These are phyloP conservation scores for Amoeboradix gromovi DNA, from an alignment of 371 early-diverging fungal species.

Conservation along the genomic window DNA sequence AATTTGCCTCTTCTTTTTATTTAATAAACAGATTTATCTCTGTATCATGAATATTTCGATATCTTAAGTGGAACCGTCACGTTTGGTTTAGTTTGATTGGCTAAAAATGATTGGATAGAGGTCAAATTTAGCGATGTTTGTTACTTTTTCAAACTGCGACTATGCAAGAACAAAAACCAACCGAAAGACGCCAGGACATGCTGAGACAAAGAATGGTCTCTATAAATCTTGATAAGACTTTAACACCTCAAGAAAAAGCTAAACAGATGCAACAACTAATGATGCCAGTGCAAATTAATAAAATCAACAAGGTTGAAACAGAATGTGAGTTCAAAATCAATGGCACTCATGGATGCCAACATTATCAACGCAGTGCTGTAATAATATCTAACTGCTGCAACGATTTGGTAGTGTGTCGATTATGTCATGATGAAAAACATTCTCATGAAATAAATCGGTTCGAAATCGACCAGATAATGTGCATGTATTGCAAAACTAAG, in stretches of 20 bases:
- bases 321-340: background rate
- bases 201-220: background rate
- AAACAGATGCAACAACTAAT: background rate
- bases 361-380: constrained; percentile 62
- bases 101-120: background rate
- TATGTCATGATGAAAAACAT: constrained; percentile 73
- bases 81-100: background rate
- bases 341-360: constrained; percentile 43
- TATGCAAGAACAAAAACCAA: background rate
- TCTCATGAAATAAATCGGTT: constrained; percentile 49
- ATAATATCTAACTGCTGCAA: constrained; percentile 73
- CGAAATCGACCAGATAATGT: constrained; percentile 49
- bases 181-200: background rate
- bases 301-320: background rate
- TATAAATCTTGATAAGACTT: background rate
- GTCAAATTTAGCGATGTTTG: too few relatives aligned
- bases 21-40: too few relatives aligned
- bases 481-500: constrained; percentile 52
- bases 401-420: constrained; percentile 58
- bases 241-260: background rate
- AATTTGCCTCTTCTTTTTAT: too few relatives aligned
- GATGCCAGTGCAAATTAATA: background rate
- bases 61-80: too few relatives aligned
- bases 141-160: too few relatives aligned
- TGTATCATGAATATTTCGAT: too few relatives aligned